Evolutionary conservation across 805 yeast species (phyloP), one percentile per base, ranked within the genome.

Genomic region (Wickerhamiella kazuoi): DNA sequence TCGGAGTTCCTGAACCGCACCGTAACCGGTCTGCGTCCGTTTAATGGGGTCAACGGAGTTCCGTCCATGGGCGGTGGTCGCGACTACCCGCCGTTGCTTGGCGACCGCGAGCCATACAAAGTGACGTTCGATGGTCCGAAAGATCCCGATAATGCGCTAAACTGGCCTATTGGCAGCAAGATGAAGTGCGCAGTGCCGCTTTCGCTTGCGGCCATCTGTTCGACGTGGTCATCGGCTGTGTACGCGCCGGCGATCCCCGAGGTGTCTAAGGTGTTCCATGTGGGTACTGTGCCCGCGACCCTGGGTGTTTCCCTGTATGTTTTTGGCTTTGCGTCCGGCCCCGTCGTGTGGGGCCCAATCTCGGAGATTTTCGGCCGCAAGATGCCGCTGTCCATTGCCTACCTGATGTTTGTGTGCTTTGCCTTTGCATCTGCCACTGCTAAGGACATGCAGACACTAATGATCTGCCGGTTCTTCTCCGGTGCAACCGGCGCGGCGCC

Each of bases 161-260:
- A 84, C 53, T 82, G 86, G 87, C 55, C 77, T 0, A 13, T 61
- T 30, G 49, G 40, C 32, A 64, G 59, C 42, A 78, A 75, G 50
- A 57, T 64, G n/a, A 16, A 19, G 13, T 15, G 21, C 76, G 65
- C 74, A 52, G 31, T 53, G 0, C 48, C 63, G 8, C 56, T 74
- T 34, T 75, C 75, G n/a, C 52, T 59, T 21, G 53, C 65, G 42
- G 72, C 80, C 23, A 56, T 70, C 34, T 51, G 62, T 21, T 65
- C 75, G 30, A 67, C 86, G 2, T 74, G 79, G 69, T 90, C 93
- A 35, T 81, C 94, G 2, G 79, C 94, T n/a, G 67, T 81, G 53
- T 81, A 76, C 51, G 72, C 94, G 1, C 65, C 77, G 17, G 33
- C 30, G 3, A 16, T 31, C 2, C 19, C 26, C n/a, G 26, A 8